Percentiles rank a stretch among this genome's conserved stretches.
Evolutionary conservation across 2,329 filamentous ascomycete genomes (phyloP).

Genomic region (Paracamarosporium sp.): DNA sequence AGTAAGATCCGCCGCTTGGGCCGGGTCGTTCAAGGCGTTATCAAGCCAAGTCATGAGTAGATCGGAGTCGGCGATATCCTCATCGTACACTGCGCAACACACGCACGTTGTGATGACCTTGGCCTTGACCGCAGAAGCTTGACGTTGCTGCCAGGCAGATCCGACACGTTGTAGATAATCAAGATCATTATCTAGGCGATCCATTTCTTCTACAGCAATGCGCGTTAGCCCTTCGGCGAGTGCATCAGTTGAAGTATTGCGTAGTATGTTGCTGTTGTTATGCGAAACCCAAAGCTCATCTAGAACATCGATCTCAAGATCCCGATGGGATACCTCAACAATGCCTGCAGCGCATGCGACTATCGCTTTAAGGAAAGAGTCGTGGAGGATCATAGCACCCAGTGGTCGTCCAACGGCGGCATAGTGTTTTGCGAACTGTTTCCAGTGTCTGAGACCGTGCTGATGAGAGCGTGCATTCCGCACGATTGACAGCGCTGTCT

Average conservation of each 20-base stretch:
- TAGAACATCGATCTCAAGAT: conserved; percentile 70
- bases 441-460: conserved; percentile 80
- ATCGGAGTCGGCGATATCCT: conserved; percentile 80
- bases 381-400: conserved; percentile 88
- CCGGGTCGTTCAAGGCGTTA: conserved; percentile 76
- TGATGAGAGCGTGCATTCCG: conserved; percentile 76
- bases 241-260: conserved; percentile 34
- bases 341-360: conserved; percentile 79
- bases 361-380: conserved; percentile 85
- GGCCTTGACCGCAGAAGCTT: conserved; percentile 86
- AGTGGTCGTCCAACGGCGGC: conserved; percentile 79
- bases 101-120: conserved; percentile 82
- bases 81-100: conserved; percentile 83
- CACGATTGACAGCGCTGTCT: conserved; percentile 88
- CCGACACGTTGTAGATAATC: conserved; percentile 84
- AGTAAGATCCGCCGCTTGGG: conserved; percentile 80
- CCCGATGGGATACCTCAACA: conserved; percentile 66
- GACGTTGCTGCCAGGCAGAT: conserved; percentile 82
- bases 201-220: conserved; percentile 82
- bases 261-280: conserved; percentile 19
- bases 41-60: conserved; percentile 85
- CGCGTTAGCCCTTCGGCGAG: conserved; percentile 67
- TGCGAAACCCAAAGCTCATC: conserved; percentile 64
- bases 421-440: conserved; percentile 83
- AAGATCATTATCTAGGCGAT: conserved; percentile 83